Base-by-base conservation (phyloP, 2,329 filamentous ascomycete genomes). In the Penicillium vulpinum region DNA sequence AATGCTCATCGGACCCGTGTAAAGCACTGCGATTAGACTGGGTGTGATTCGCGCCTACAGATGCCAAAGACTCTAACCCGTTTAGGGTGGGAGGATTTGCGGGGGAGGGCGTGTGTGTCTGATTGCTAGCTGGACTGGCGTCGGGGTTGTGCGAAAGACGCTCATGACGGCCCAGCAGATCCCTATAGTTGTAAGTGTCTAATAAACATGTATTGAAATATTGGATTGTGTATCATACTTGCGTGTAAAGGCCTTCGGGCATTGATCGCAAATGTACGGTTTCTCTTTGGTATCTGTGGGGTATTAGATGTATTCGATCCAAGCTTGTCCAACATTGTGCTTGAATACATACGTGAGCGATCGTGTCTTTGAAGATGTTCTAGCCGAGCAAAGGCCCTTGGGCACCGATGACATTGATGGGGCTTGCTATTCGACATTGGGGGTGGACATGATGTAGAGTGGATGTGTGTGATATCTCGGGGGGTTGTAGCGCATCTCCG, bases 361-460 rank as follows among this genome's bases (percentile, higher is more conserved):
- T 73, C 70, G 54, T 73, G 70, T 10, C 70, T 66, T 64, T 73
- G 71, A 22, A 73, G 64, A 68, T 73, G 71, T 54, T 73, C 71
- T 38, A 73, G 51, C 11, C 71, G 69, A 26, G 70, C 70, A 56
- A 73, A 73, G 13, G 66, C 54, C 41, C 66, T 63, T 5, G 66
- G 58, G 46, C 71, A 73, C 57, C 71, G 61, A 22, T 69, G 66
- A 35, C 70, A 73, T 31, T 72, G 66, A 52, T 66, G 73, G 52
- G 58, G 59, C 15, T 63, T 67, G 56, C 41, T 54, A 51, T 45
- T 63, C 60, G 62, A 28, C 54, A 56, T 56, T 22, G 48, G 38
- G 29, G 33, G 16, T 31, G 29, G 21, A 22, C 40, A 46, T 44
- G 33, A 28, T 28, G 47, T 33, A 33, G 33, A 45, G 16, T 6